A percentile compares a stretch with the other conserved stretches of the same genome.
Conservation (phyloP, 108 stramenopile species). For the Cyclotella baltica region DNA sequence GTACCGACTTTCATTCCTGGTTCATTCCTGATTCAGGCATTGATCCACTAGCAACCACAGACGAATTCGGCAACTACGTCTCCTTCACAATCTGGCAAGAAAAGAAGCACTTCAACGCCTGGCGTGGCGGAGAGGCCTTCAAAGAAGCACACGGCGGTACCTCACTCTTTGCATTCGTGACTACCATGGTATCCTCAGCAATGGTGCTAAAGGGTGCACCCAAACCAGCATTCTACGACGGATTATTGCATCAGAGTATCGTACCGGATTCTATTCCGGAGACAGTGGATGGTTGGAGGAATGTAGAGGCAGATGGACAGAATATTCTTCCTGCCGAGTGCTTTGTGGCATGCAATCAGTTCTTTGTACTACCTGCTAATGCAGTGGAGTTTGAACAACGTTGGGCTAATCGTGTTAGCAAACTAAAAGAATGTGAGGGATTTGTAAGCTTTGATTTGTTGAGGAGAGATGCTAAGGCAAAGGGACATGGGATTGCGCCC, state of each 20-base stretch:
- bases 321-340: conserved; percentile 73
- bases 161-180: conserved; percentile 67
- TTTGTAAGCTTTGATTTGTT: conserved; percentile 80
- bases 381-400: conserved; percentile 75
- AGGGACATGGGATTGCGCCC: conserved; percentile 77
- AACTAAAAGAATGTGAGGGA: conserved; percentile 78
- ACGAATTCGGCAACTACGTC: conserved; percentile 80
- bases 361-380: conserved; percentile 74
- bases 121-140: conserved; percentile 89
- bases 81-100: conserved; percentile 87
- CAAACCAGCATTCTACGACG: conserved; percentile 86
- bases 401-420: conserved; percentile 73
- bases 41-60: conserved; percentile 36
- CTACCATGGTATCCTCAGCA: conserved; percentile 80
- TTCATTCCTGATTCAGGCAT: conserved; percentile 15
- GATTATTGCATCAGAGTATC: conserved; percentile 62
- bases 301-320: conserved; percentile 77
- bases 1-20: background rate
- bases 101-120: conserved; percentile 85
- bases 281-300: conserved; percentile 87
- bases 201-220: conserved; percentile 79
- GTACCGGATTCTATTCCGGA: conserved; percentile 61
- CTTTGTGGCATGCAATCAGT: conserved; percentile 88
- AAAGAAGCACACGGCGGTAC: conserved; percentile 94
- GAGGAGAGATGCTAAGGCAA: conserved; percentile 82